A percentile compares a stretch with the other conserved stretches of the same genome.
Conservation (phyloP, 2,329 filamentous ascomycete species). For the Madurella mycetomatis region DNA sequence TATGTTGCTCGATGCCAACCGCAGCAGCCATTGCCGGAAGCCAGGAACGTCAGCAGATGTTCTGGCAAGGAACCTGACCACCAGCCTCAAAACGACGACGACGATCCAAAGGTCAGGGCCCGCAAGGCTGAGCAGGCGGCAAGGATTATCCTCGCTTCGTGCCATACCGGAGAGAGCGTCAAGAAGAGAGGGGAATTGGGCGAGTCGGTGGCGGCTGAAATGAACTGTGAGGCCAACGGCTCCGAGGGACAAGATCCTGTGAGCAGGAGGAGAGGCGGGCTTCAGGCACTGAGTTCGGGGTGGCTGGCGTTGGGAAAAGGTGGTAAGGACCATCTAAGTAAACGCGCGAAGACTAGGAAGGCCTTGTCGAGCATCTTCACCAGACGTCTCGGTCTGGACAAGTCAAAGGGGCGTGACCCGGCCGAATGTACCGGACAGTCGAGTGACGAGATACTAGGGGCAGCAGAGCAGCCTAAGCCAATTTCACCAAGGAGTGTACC, state of each 20-base stretch:
- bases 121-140: not conserved
- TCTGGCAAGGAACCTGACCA: not conserved
- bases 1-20: not conserved
- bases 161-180: not conserved
- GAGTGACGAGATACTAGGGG: no score
- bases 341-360: no score
- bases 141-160: constrained; percentile 4
- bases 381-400: not conserved
- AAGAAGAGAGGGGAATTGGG: not conserved
- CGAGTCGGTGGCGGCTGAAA: not conserved
- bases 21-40: not conserved
- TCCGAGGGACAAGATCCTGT: not conserved
- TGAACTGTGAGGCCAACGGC: not conserved
- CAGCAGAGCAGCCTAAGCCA: no score
- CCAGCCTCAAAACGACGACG: not conserved
- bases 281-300: not conserved
- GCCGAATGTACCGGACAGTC: not conserved
- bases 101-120: not conserved
- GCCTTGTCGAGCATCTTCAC: not conserved
- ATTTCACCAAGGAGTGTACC: not conserved
- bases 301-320: not conserved
- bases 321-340: no score
- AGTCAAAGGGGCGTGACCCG: not conserved
- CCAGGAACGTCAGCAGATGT: not conserved
- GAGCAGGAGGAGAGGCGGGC: not conserved